Evolutionary conservation across 2,329 filamentous ascomycete genomes (phyloP), one percentile per base, ranked within the genome.

Genomic region (Ascochyta pisi): DNA sequence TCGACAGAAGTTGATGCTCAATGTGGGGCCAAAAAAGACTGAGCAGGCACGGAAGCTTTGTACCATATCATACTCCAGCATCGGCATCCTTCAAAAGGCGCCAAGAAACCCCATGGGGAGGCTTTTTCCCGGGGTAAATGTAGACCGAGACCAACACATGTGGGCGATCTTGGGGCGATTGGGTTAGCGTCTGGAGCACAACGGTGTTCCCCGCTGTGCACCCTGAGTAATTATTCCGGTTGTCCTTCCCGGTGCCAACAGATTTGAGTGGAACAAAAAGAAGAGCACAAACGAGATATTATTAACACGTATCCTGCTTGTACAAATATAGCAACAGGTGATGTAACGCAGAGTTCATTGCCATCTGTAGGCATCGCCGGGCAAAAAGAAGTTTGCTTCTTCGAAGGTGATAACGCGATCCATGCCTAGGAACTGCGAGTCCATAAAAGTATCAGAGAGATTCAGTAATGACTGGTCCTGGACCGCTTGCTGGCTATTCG

Each of bases 401-500:
- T 74, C 71, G 47, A 74, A 74, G 3, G 71, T 74, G 16, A 74
- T 74, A 0, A 74, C 71, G 0, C 71, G 65, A 47, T 74, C 71
- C 67, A 74, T 68, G 23, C 66, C 71, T 24, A 72, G 42, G 33
- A 71, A 74, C 16, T 71, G 66, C 9, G 70, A 65, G 29, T 71
- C 70, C 67, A 72, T 72, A 13, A 74, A 67, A 3, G 71, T 65
- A 40, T 73, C 71, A 0, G 68, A 71, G 1, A 74, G 57, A 29
- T 58, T 71, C 5, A 73, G 48, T 3, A 74, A 49, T 7, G 65
- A 71, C 31, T 71, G 65, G 22, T 74, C 71, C 24, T 72, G 69
- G 1, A 69, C 43, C 8, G 58, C 60, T 15, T 66, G 63, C 15
- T 60, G 61, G 4, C 63, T 58, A 33, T 50, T 40, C 2, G 42